Evolutionary conservation across 768 basidiomycete species (phyloP).

Genomic region (Leucogyrophana mollusca): DNA sequence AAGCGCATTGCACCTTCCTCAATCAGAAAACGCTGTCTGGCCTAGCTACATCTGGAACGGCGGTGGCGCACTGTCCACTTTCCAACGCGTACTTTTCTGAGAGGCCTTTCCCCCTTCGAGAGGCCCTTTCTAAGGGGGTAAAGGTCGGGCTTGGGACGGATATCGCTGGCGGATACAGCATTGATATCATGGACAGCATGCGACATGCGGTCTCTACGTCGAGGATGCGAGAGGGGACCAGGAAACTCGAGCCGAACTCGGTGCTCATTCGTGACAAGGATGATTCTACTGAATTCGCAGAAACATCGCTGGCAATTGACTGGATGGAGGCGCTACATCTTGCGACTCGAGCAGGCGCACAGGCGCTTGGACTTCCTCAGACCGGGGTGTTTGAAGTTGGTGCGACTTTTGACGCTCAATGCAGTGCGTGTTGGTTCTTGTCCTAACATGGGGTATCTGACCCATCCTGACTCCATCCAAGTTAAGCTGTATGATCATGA

Average conservation of each 20-base stretch:
- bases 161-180: conserved; percentile 81
- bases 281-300: background rate
- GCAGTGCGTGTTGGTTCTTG: conserved; percentile 46
- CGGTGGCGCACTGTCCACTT: conserved; percentile 85
- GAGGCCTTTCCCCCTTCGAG: conserved; percentile 63
- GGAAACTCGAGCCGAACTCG: conserved; percentile 23
- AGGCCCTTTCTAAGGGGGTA: conserved; percentile 63
- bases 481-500: conserved; percentile 47
- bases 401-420: conserved; percentile 72
- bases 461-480: conserved; percentile 16
- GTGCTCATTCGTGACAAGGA: background rate
- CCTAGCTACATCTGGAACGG: conserved; percentile 48
- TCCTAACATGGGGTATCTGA: background rate
- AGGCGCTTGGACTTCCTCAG: conserved; percentile 59
- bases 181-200: conserved; percentile 80
- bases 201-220: conserved; percentile 73
- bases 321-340: conserved; percentile 85
- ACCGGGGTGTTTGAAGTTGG: conserved; percentile 59
- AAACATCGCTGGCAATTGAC: conserved; percentile 49
- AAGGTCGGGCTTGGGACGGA: conserved; percentile 83
- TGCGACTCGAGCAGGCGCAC: conserved; percentile 77
- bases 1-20: conserved; percentile 90
- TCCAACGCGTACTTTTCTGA: conserved; percentile 88
- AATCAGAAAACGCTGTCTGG: conserved; percentile 46
- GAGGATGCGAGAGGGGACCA: conserved; percentile 61